phyloP scores from a whole-genome alignment of 2,329 filamentous ascomycete genomes.

The Rasamsonia emersonii region DNA sequence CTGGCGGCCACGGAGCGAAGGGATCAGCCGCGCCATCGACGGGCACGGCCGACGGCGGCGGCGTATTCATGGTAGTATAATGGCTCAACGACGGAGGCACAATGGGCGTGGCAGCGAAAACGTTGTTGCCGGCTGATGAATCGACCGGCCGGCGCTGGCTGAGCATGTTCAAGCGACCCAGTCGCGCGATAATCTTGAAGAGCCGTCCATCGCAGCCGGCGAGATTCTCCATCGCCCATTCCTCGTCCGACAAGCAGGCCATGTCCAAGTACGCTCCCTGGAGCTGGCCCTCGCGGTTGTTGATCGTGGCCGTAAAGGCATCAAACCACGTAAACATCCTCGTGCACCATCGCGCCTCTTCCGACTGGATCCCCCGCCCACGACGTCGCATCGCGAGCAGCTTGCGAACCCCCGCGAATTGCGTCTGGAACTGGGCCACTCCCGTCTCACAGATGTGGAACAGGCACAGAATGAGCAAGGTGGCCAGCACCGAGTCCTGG shows the following conservation, averaged over 20 bases:
- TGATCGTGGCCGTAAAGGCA: conserved; percentile 83
- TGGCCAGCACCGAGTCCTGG: conserved; percentile 80
- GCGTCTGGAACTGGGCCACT: conserved; percentile 84
- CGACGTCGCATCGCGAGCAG: conserved; percentile 68
- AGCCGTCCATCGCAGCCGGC: conserved; percentile 79
- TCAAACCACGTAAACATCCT: conserved; percentile 92
- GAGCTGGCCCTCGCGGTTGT: conserved; percentile 81
- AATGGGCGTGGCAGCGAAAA: conserved; percentile 17
- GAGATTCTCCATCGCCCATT: conserved; percentile 72
- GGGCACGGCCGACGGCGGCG: conserved; percentile 23
- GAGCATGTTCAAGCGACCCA: conserved; percentile 76
- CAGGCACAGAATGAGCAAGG: conserved; percentile 77
- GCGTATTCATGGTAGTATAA: conserved; percentile 33
- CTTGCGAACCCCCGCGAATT: conserved; percentile 88
- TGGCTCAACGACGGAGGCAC: conserved; percentile 28
- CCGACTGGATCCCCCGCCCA: conserved; percentile 53
- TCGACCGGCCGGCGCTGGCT: conserved; percentile 53
- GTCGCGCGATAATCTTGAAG: conserved; percentile 75
- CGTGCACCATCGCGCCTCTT: conserved; percentile 70
- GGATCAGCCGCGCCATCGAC: conserved; percentile 5
- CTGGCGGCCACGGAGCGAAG: no score
- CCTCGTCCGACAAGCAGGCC: conserved; percentile 55
- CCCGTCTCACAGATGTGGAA: conserved; percentile 92
- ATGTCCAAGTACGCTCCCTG: conserved; percentile 55
- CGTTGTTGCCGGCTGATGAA: conserved; percentile 17